A percentile compares a stretch with the other conserved stretches of the same genome.
Evolutionary conservation across 495 filamentous ascomycete species (phyloP).

Genomic region (Tuber indicum): DNA sequence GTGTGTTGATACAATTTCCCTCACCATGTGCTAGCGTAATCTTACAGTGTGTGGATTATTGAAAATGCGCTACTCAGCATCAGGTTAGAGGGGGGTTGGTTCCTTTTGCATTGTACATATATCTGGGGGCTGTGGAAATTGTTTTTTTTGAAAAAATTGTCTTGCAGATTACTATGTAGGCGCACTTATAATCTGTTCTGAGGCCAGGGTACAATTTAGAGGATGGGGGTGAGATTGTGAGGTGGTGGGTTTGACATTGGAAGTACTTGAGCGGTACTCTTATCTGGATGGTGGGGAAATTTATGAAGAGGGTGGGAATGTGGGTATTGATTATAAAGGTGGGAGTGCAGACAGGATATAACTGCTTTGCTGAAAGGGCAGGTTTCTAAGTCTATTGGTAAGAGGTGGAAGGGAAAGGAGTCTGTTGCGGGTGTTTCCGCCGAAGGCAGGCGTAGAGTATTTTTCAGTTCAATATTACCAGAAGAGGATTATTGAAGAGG

Average conservation of each 20-base stretch:
- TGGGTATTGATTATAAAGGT: neutral
- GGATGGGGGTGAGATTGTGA: neutral
- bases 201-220: neutral
- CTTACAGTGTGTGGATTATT: neutral
- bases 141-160: neutral
- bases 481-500: neutral
- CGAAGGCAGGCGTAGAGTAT: neutral
- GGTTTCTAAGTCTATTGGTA: neutral
- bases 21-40: neutral
- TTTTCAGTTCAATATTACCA: neutral
- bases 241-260: neutral
- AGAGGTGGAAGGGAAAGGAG: neutral
- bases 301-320: neutral
- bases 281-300: neutral
- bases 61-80: neutral
- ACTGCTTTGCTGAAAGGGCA: neutral
- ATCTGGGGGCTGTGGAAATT: neutral
- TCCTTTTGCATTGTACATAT: neutral
- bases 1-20: neutral
- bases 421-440: neutral
- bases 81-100: neutral
- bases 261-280: neutral
- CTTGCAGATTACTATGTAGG: neutral
- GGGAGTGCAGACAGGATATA: neutral
- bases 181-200: neutral